Percentiles rank a stretch among this genome's conserved stretches.
Evolutionary conservation across 148 eudicot genomes (phyloP).

Genomic region (Polygonum maritimum): DNA sequence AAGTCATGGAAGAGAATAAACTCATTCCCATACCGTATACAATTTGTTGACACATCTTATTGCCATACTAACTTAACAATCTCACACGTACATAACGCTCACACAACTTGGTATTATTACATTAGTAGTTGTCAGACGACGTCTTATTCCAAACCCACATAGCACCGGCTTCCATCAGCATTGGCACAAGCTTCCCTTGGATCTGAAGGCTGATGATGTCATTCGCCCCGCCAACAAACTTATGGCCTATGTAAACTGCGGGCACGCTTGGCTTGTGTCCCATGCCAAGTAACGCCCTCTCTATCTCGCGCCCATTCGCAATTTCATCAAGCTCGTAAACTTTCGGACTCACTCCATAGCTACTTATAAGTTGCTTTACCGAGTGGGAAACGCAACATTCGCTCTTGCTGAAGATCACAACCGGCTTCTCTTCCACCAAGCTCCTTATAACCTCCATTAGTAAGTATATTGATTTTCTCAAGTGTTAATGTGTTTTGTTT

Average conservation of each 20-base stretch:
- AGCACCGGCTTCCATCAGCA: slow-evolving; percentile 39
- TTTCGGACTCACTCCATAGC: slow-evolving; percentile 38
- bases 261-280: slow-evolving; percentile 35
- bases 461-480: neutral
- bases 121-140: neutral
- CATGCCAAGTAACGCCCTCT: slow-evolving; percentile 7
- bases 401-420: slow-evolving; percentile 52
- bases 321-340: slow-evolving; percentile 44
- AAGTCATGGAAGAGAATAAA: neutral
- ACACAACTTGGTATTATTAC: neutral
- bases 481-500: neutral
- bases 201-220: slow-evolving; percentile 50
- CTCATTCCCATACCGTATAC: neutral
- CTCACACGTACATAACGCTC: neutral
- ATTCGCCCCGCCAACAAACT: slow-evolving; percentile 44
- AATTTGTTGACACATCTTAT: neutral
- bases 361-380: slow-evolving; percentile 26
- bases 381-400: slow-evolving; percentile 38
- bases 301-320: slow-evolving; percentile 9
- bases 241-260: slow-evolving; percentile 39
- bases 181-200: slow-evolving; percentile 28
- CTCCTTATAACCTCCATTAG: neutral
- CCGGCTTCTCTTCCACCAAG: slow-evolving; percentile 18
- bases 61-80: neutral
- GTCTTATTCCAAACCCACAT: slow-evolving; percentile 31